These are phyloP conservation scores for Jatropha curcas DNA, from an alignment of 345 rosid genomes.

Conservation along the genomic window DNA sequence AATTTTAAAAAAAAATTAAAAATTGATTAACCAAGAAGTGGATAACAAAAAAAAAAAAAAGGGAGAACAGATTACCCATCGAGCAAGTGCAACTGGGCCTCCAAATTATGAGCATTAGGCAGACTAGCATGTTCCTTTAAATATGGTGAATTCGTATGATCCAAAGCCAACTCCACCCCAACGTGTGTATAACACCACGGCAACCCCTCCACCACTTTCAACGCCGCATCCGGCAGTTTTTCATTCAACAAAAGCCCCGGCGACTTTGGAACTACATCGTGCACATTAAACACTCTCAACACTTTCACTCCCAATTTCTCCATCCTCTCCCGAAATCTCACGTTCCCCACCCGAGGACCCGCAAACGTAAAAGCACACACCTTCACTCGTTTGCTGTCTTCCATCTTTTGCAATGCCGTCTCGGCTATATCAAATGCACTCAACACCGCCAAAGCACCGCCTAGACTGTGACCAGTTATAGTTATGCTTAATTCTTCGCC, in stretches of 20 bases:
- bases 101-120: slow-evolving; percentile 66
- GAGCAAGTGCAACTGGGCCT: slow-evolving; percentile 73
- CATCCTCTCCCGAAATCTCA: slow-evolving; percentile 60
- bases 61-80: slow-evolving; percentile 60
- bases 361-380: slow-evolving; percentile 57
- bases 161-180: slow-evolving; percentile 67
- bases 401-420: slow-evolving; percentile 48
- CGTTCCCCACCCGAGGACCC: slow-evolving; percentile 83
- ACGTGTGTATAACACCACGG: slow-evolving; percentile 88
- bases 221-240: slow-evolving; percentile 36
- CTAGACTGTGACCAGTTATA: slow-evolving; percentile 79
- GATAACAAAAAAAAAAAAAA: not conserved
- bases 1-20: no score
- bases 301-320: slow-evolving; percentile 63
- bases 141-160: slow-evolving; percentile 71
- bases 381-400: slow-evolving; percentile 42
- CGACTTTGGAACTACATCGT: slow-evolving; percentile 65
- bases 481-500: slow-evolving; percentile 67
- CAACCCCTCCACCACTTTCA: slow-evolving; percentile 51
- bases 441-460: slow-evolving; percentile 70
- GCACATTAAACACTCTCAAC: slow-evolving; percentile 68
- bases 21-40: no score
- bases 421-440: slow-evolving; percentile 78
- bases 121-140: slow-evolving; percentile 52
- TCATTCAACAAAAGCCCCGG: slow-evolving; percentile 82